Evolutionary conservation across 306 rosid species (phyloP), one percentile per base, ranked within the genome.

Genomic region (Lathyrus aphaca): DNA sequence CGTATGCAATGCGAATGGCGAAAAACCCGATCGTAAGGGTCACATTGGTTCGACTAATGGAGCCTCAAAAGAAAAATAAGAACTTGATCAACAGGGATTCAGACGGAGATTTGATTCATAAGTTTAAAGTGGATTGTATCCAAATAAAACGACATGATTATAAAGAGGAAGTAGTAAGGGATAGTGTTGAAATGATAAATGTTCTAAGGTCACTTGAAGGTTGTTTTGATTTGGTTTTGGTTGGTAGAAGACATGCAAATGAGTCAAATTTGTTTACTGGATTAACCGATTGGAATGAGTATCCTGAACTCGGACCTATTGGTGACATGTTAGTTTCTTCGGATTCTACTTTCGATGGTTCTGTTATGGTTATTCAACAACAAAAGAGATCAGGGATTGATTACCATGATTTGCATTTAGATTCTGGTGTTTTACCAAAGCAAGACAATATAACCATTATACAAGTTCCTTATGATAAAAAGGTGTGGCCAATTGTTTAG

Each of bases 361-460:
- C 91, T 3, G 81, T 89, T 44, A 48, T 87, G 76, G 91, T 85
- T 55, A 77, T 89, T 69, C 92, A 89, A 18, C 92, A 87, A 44
- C 96, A 82, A 4, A 39, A 78, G 8, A 23, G 23, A 4, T 40
- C 15, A 25, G 62, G 63, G 40, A 4, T 18, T 39, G 25, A 1
- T 54, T 37, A 44, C 25, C 69, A 51, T 61, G 68, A 68, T 44
- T 17, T 43, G 19, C 45, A 9, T 51, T 1, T 50, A 8, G 72
- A 51, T 4, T 10, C 5, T 49, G 10, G 29, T 3, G 0, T 32
- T 2, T 8, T 4, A 40, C 0, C 10, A 9, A 71, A 17, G 42
- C 49, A 72, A 10, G 37, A 58, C 15, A 1, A 60, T 4, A 0
- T 42, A 3, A 32, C 21, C 27, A 21, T 44, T 43, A 27, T 51